Percentiles rank a stretch among this genome's conserved stretches.
Conservation (phyloP, 2,329 filamentous ascomycete genomes). For the Ophiocordyceps camponoti-saundersi region DNA sequence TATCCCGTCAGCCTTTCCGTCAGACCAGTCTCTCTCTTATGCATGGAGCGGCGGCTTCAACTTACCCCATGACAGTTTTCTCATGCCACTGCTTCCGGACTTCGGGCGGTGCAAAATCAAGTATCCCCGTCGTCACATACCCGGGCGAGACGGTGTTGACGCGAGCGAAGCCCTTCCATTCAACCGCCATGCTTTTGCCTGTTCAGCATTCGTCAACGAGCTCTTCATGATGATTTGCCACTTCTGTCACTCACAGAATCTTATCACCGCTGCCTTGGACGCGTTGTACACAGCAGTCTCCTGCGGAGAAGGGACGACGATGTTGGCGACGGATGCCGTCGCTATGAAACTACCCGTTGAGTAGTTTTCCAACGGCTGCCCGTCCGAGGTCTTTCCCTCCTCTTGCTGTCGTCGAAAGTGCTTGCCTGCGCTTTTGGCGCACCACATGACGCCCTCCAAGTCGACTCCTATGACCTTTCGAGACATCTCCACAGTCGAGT, state of each 20-base stretch:
- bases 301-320: constrained; percentile 64
- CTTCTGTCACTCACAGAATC: constrained; percentile 31
- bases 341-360: constrained; percentile 56
- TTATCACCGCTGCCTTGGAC: constrained; percentile 48
- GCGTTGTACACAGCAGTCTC: constrained; percentile 59
- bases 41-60: constrained; percentile 3
- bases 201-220: not conserved
- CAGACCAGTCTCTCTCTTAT: not conserved
- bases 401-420: constrained; percentile 56
- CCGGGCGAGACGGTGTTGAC: constrained; percentile 59
- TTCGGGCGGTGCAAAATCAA: constrained; percentile 44
- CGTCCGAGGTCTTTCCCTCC: constrained; percentile 45
- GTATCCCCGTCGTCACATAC: constrained; percentile 61
- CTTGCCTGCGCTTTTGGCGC: constrained; percentile 49
- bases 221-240: no score
- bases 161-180: constrained; percentile 61
- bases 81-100: constrained; percentile 58
- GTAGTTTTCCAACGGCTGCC: constrained; percentile 42
- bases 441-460: constrained; percentile 64
- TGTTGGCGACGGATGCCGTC: constrained; percentile 63
- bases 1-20: constrained; percentile 7
- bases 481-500: constrained; percentile 47
- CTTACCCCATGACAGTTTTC: constrained; percentile 62
- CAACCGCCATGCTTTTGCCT: constrained; percentile 49
- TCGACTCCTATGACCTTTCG: constrained; percentile 53